Evolutionary conservation across 306 rosid genomes (phyloP), one percentile per base, ranked within the genome.

Genomic region (Gastrolobium bilobum): DNA sequence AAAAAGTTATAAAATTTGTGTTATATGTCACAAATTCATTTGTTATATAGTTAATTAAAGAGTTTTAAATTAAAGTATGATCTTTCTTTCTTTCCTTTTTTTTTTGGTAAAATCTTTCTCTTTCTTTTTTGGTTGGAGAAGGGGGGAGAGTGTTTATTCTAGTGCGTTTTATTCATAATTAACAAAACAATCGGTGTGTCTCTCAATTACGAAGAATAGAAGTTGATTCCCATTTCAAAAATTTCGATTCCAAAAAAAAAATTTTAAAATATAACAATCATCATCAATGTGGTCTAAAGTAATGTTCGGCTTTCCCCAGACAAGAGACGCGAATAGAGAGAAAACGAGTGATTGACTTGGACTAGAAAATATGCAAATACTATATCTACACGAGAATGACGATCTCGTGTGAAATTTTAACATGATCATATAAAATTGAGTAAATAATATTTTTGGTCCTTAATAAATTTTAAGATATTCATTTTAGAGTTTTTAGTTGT

Each of bases 281-380:
- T 60, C 10, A 73, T 76, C 35, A 66, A 35, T 50, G 0, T 15
- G 35, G 68, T 80, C 83, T 69, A 60, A 83, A 85, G 87, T 34
- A 37, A 78, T 80, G 91, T 83, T 85, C 2, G 78, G 84, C 83
- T 80, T 77, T 82, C 2, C 46, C 68, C 78, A 63, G 86, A 85
- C 86, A 87, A 42, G 4, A 34, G 64, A 65, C 31, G 0, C 67
- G 73, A 34, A 42, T 64, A 33, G 10, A 63, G 52, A 46, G 63
- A 43, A 39, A 43, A 10, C 51, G 34, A 50, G 54, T 34, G 71
- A 61, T 53, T 76, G 46, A 64, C 39, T 30, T 57, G 39, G 58
- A 44, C 47, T 33, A 68, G 39, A 33, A 75, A 50, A 37, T 69
- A 6, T 75, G 20, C 57, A 2, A 30, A 52, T 69, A 38, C 5